Base-by-base conservation (phyloP, 345 rosid genomes). In the Euphorbia pulcherrima region DNA sequence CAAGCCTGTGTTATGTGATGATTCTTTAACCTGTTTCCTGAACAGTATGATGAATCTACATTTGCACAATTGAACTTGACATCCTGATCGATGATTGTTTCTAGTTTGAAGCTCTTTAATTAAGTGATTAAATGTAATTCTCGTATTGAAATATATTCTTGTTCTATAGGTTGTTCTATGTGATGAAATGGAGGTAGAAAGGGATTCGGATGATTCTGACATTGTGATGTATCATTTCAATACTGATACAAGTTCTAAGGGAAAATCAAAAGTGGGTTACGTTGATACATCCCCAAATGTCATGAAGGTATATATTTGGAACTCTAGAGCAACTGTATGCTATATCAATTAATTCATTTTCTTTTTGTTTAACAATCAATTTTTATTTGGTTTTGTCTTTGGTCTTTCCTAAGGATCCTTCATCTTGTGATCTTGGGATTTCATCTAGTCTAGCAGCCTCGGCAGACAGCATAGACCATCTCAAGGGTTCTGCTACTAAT, bases 361-460 rank as follows among this genome's bases (percentile, higher is more conserved):
- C 24, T 46, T 23, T 64, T 26, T 73, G 51, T 41, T 18, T 63
- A 23, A 44, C 30, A 47, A 29, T 23, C 14, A 40, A 26, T 29
- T 14, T 8, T 23, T 67, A 27, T 66, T 54, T 57, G 46, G 23
- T 39, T 9, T 46, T 1, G n/a, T 37, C 28, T 30, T 66, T 48
- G 30, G 59, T 75, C 18, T 18, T 69, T 71, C 24, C 60, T 17
- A 68, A 83, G 87, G 83, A 80, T 76, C 72, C 69, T 37, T 71
- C 75, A 65, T 48, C 78, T 50, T 52, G 52, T 73, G 74, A 72
- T 66, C 48, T 58, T 68, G 79, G 71, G 41, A 74, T 47, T 68
- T 71, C 71, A 46, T 40, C 40, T 51, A 75, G 72, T 44, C 21
- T 72, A 24, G 62, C 67, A 40, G 77, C 69, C 35, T 79, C 77